Evolutionary conservation across 179 eudicot species (phyloP), one percentile per base, ranked within the genome.

Genomic region (Actinidia chinensis): DNA sequence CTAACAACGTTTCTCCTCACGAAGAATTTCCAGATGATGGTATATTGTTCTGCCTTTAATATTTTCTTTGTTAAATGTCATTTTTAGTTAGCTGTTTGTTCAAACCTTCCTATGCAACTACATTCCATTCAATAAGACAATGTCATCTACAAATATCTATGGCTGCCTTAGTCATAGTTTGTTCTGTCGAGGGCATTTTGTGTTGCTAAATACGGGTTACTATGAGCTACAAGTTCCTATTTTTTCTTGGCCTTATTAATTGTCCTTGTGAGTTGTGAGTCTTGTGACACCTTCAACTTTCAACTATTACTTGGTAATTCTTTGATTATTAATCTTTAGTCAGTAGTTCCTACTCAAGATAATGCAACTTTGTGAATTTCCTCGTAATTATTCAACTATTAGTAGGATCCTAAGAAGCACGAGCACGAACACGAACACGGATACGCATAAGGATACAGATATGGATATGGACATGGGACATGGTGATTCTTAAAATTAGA

Each of bases 21-120:
- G 80, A 79, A 69, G 79, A 59, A 68, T 56, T 12, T 56, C 69
- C 60, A 12, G 85, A 83, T 25, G 85, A 83, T 66, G 83, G 85
- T 83, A 79, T 10, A 56, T 48, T 65, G 63, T 36, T n/a, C 8
- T 36, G 55, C 8, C 23, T 42, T 67, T 23, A 50, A 42, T 54
- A 20, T 7, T 42, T 64, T 23, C 65, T 64, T 46, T 54, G 8
- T 73, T 18, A 43, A 23, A 15, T 51, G 17, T 20, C 22, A 42
- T 20, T 22, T 59, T 10, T 33, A 51, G 44, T 28, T 51, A 8
- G 72, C 8, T 69, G 73, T 47, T 71, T 44, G 20, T 36, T 71
- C 33, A 71, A 28, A 50, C 18, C 36, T 6, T 25, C 50, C 51
- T 17, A 12, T 46, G 28, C 47, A 33, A 72, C 22, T 33, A 8